Conservation (phyloP, 208 protist species). For the Naegleria fowleri region DNA sequence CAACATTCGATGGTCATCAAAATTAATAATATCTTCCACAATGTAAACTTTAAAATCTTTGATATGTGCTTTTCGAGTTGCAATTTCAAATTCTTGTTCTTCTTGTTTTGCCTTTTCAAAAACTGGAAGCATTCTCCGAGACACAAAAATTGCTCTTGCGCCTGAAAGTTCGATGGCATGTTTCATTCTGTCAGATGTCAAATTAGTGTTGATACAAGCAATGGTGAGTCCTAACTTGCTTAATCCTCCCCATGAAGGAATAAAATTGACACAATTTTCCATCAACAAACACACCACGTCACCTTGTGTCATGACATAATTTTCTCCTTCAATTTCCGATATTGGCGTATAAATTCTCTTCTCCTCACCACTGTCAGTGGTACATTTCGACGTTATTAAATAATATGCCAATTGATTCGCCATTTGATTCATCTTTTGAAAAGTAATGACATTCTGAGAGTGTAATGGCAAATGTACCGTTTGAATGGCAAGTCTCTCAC, state of each 20-base stretch:
- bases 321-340: not conserved
- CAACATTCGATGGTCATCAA: not conserved
- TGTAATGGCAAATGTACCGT: not conserved
- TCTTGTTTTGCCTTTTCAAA: constrained; percentile 14
- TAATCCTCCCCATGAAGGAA: constrained; percentile 35
- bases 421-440: not conserved
- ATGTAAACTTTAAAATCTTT: constrained; percentile 25
- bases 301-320: not conserved
- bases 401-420: not conserved
- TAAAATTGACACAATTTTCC: constrained; percentile 12
- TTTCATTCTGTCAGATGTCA: constrained; percentile 16
- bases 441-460: not conserved
- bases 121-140: not conserved
- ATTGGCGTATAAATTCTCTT: too few relatives aligned
- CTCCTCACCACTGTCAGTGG: too few relatives aligned
- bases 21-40: not conserved
- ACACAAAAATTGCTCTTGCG: constrained; percentile 28
- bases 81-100: constrained; percentile 14
- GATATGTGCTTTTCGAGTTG: not conserved
- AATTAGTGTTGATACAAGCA: constrained; percentile 34
- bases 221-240: constrained; percentile 29
- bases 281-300: not conserved
- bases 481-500: not conserved
- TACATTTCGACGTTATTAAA: too few relatives aligned
- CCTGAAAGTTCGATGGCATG: constrained; percentile 29